Evolutionary conservation across 2,329 filamentous ascomycete species (phyloP).

Genomic region (Cladosporium colombiae): DNA sequence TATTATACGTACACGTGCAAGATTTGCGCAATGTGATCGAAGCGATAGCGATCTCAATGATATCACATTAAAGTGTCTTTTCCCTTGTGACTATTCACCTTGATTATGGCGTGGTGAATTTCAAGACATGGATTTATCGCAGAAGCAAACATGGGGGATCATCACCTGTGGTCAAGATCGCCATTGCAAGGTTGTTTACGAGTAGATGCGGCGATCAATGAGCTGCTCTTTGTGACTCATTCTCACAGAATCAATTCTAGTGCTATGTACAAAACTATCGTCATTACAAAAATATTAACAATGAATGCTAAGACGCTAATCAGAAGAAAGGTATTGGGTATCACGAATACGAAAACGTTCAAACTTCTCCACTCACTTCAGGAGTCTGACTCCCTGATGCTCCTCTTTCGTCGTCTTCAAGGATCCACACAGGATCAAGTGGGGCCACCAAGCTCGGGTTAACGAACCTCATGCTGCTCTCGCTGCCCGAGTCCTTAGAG

Average conservation of each 20-base stretch:
- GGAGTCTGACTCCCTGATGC: neutral
- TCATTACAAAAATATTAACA: neutral
- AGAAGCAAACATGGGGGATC: neutral
- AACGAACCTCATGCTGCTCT: constrained; percentile 69
- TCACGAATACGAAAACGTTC: constrained; percentile 7
- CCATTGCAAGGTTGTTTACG: neutral
- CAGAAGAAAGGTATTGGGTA: constrained; percentile 11
- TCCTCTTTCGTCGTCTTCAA: constrained; percentile 20
- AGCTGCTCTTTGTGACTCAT: neutral
- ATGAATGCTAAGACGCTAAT: neutral
- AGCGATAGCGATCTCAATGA: neutral
- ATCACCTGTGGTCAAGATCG: neutral
- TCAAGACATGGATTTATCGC: neutral
- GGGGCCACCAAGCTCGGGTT: constrained; percentile 73
- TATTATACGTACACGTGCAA: neutral
- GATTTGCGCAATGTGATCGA: neutral
- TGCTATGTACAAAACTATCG: neutral
- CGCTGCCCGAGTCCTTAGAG: constrained; percentile 71
- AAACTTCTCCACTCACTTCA: neutral
- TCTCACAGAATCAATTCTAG: neutral
- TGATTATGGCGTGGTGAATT: no score
- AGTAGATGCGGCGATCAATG: neutral
- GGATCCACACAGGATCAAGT: constrained; percentile 38
- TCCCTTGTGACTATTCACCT: no score
- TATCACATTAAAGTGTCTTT: neutral